These are phyloP conservation scores for Oryza australiensis DNA, from an alignment of 176 grass and related monocot species.

Conservation along the genomic window DNA sequence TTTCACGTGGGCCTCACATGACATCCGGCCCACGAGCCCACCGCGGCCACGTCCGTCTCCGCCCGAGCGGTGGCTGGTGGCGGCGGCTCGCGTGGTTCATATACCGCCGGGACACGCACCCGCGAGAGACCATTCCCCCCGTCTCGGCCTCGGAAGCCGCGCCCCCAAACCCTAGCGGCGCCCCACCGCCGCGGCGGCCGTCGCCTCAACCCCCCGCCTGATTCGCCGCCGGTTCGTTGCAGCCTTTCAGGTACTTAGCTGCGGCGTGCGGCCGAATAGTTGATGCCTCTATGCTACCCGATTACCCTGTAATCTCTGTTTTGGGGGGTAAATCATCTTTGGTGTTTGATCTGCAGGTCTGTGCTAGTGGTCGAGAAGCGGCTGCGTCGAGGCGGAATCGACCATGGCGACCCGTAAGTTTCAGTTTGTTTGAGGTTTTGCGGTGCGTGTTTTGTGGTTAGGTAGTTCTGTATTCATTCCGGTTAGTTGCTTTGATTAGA, in stretches of 20 bases:
- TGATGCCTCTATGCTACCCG: not conserved
- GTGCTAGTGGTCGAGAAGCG: not conserved
- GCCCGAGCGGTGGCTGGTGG: too few species aligned
- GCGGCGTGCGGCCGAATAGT: not conserved
- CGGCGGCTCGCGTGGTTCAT: slow-evolving; percentile 13
- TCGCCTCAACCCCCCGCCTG: not conserved
- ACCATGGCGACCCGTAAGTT: slow-evolving; percentile 59
- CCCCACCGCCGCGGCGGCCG: not conserved
- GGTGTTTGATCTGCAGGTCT: slow-evolving; percentile 46
- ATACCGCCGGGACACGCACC: not conserved
- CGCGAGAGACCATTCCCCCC: not conserved
- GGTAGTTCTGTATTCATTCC: not conserved
- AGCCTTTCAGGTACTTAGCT: not conserved
- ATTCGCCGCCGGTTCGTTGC: not conserved
- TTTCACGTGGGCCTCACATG: not conserved
- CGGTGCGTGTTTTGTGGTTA: not conserved
- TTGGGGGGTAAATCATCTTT: not conserved
- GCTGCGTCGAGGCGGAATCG: slow-evolving; percentile 21
- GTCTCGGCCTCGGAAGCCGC: not conserved
- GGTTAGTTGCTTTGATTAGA: not conserved
- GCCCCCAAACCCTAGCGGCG: slow-evolving; percentile 37
- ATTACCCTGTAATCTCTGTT: not conserved
- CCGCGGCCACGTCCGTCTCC: too few species aligned
- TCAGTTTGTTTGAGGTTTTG: not conserved
- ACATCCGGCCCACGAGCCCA: not conserved